Evolutionary conservation across 257 asterid species (phyloP).

Genomic region (Salvia hispanica): DNA sequence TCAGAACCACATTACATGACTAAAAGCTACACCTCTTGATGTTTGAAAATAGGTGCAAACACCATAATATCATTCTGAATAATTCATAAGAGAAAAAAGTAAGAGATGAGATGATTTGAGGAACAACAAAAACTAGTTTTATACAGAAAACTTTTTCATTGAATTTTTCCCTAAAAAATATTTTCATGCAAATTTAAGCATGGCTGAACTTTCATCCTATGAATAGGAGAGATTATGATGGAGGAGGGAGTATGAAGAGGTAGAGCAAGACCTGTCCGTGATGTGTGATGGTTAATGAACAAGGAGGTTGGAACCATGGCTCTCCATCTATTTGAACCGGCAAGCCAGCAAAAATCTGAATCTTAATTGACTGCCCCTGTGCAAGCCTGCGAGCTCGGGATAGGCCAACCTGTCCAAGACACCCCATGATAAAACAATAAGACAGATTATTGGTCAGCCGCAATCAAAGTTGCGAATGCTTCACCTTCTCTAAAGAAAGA

Average conservation of each 20-base stretch:
- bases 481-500: not conserved
- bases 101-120: not conserved
- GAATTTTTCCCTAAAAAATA: too few species aligned
- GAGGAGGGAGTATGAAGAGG: constrained; percentile 3
- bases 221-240: constrained; percentile 8
- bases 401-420: constrained; percentile 75
- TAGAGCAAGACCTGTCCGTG: constrained; percentile 78
- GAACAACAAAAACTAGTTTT: constrained; percentile 5
- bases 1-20: not conserved
- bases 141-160: not conserved
- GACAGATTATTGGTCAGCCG: constrained; percentile 17
- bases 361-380: constrained; percentile 91
- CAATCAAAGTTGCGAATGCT: constrained; percentile 24
- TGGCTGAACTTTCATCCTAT: not conserved
- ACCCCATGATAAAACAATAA: constrained; percentile 2
- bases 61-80: constrained; percentile 1
- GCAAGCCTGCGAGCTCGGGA: constrained; percentile 97
- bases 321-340: constrained; percentile 99
- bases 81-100: not conserved
- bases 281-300: constrained; percentile 79
- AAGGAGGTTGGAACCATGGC: constrained; percentile 94
- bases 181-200: not conserved
- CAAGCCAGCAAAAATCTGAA: constrained; percentile 79
- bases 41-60: constrained; percentile 22
- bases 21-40: constrained; percentile 8